These are phyloP conservation scores for Acanthamoeba lugdunensis DNA, from an alignment of 208 protist species.

Conservation along the genomic window DNA sequence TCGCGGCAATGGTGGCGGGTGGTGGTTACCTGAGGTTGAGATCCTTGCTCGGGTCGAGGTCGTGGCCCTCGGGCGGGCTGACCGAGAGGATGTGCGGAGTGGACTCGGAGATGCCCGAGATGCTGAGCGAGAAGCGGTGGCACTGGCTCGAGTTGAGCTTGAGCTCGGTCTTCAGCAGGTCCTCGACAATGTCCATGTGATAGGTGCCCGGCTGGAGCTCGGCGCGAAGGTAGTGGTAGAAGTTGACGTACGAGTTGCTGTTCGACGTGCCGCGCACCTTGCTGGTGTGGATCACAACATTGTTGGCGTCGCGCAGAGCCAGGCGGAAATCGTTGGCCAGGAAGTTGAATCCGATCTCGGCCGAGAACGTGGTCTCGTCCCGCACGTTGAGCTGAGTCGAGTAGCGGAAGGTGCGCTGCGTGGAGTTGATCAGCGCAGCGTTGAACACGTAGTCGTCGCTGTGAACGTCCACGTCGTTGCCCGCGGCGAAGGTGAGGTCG, in stretches of 20 bases:
- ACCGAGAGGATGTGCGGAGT: conserved; percentile 61
- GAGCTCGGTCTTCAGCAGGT: conserved; percentile 58
- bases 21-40: conserved; percentile 9
- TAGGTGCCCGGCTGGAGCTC: conserved; percentile 55
- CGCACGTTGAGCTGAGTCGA: conserved; percentile 49
- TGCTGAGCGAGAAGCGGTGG: conserved; percentile 54
- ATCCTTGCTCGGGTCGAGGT: conserved; percentile 57
- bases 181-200: conserved; percentile 54
- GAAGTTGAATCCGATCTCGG: conserved; percentile 71
- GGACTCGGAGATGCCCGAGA: conserved; percentile 42
- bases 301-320: not conserved
- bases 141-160: conserved; percentile 44
- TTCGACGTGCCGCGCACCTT: conserved; percentile 26
- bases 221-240: conserved; percentile 49
- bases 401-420: conserved; percentile 10
- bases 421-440: conserved; percentile 60
- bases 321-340: conserved; percentile 69
- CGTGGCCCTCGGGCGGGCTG: conserved; percentile 51
- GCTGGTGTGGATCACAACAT: not conserved
- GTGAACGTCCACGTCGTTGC: conserved; percentile 68
- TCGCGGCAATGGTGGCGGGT: too few relatives aligned
- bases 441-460: conserved; percentile 66
- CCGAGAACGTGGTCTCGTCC: conserved; percentile 34
- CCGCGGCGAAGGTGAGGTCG: conserved; percentile 50
- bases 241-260: conserved; percentile 72